Conservation (phyloP, 768 basidiomycete genomes). For the Lactifluus volemus region DNA sequence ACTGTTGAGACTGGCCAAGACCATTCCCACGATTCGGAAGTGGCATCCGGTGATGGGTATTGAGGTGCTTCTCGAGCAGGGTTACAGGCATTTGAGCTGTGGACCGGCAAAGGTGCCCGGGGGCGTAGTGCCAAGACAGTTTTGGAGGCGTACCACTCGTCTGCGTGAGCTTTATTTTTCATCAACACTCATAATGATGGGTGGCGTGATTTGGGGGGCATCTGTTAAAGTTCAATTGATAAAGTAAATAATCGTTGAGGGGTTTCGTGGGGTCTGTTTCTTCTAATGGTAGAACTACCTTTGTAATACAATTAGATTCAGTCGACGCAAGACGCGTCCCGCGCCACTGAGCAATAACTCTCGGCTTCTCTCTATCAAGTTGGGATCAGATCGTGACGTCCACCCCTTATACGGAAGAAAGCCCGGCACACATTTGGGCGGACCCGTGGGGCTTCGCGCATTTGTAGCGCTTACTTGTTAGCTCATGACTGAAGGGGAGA, state of each 20-base stretch:
- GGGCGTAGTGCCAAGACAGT: conserved; percentile 39
- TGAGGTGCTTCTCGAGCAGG: conserved; percentile 83
- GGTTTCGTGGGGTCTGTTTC: background rate
- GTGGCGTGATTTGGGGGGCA: too few species aligned
- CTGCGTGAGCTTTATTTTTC: background rate
- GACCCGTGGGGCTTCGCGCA: too few species aligned
- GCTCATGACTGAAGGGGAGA: too few species aligned
- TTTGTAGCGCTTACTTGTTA: too few species aligned
- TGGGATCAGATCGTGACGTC: background rate
- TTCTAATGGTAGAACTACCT: background rate
- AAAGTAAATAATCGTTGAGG: background rate
- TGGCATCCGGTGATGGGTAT: conserved; percentile 76
- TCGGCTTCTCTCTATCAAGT: background rate
- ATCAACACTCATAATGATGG: background rate
- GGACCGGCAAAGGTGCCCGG: conserved; percentile 65
- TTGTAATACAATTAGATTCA: background rate
- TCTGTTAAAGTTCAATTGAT: too few species aligned
- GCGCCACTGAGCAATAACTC: background rate
- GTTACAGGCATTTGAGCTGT: conserved; percentile 76
- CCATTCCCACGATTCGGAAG: conserved; percentile 28
- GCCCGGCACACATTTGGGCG: background rate
- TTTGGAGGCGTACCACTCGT: conserved; percentile 34
- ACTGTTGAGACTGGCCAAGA: conserved; percentile 57
- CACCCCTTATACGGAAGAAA: background rate
- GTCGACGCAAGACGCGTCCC: background rate